Evolutionary conservation across 2,329 filamentous ascomycete species (phyloP).

Genomic region (Cladosporium colombiae): DNA sequence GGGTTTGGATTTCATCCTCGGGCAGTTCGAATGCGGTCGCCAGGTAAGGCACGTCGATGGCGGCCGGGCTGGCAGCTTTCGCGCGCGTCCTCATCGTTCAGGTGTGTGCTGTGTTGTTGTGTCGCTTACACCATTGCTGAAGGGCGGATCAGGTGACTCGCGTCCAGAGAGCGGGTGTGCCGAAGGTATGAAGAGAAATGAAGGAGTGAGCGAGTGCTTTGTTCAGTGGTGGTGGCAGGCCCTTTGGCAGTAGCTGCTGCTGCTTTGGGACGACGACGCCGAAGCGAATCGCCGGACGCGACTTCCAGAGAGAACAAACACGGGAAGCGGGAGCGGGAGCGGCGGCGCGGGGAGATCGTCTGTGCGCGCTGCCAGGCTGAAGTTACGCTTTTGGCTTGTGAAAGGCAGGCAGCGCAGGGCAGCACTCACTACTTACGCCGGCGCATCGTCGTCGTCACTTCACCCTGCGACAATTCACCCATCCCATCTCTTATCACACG

Average conservation of each 20-base stretch:
- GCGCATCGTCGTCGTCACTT: neutral
- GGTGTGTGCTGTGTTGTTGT: conserved; percentile 12
- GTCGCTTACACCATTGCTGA: conserved; percentile 15
- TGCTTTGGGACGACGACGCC: neutral
- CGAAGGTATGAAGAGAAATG: neutral
- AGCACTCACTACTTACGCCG: neutral
- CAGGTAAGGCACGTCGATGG: conserved; percentile 71
- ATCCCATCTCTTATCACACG: neutral
- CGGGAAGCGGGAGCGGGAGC: conserved; percentile 7
- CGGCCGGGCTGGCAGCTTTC: conserved; percentile 50
- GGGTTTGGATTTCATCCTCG: conserved; percentile 61
- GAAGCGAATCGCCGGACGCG: conserved; percentile 9
- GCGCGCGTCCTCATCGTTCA: conserved; percentile 51
- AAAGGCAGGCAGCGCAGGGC: neutral
- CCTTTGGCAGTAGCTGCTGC: conserved; percentile 2
- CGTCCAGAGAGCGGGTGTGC: neutral
- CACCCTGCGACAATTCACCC: neutral
- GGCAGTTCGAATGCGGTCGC: conserved; percentile 70
- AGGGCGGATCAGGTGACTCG: neutral
- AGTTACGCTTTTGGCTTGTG: conserved; percentile 11
- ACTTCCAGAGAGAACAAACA: conserved; percentile 12
- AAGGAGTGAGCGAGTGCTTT: neutral
- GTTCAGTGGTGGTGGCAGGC: neutral
- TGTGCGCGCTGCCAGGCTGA: neutral
- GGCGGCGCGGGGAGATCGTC: conserved; percentile 3